Percentiles rank a stretch among this genome's conserved stretches.
Evolutionary conservation across 2,329 filamentous ascomycete species (phyloP).

Genomic region (Teratosphaeria pseudoeucalypti): DNA sequence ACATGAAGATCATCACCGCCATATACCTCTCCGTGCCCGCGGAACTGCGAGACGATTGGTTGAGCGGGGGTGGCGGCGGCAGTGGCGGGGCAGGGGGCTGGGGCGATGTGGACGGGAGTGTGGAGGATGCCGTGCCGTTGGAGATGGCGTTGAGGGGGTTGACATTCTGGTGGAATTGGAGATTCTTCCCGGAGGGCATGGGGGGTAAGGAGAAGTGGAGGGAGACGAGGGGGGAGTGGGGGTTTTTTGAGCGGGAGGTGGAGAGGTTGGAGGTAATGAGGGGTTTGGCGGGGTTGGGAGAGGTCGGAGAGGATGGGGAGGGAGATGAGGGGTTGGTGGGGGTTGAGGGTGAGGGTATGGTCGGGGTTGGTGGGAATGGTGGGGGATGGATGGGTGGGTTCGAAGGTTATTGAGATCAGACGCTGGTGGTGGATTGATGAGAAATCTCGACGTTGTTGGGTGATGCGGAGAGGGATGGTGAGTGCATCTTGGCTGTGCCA

Average conservation of each 20-base stretch:
- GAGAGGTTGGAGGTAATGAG: conserved; percentile 38
- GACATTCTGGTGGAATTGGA: conserved; percentile 90
- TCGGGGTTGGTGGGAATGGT: not conserved
- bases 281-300: not conserved
- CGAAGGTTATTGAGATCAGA: conserved; percentile 17
- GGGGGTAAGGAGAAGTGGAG: not conserved
- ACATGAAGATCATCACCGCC: conserved; percentile 97
- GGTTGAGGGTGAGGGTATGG: conserved; percentile 2
- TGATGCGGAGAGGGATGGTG: not conserved
- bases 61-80: conserved; percentile 57
- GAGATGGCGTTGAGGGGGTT: conserved; percentile 83
- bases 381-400: conserved; percentile 13
- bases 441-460: not conserved
- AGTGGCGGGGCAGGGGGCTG: conserved; percentile 24
- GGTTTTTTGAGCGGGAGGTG: conserved; percentile 40
- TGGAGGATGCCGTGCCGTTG: conserved; percentile 82
- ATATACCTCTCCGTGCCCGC: conserved; percentile 90
- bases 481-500: not conserved
- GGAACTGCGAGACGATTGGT: conserved; percentile 89
- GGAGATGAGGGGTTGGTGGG: not conserved
- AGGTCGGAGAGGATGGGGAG: conserved; percentile 8
- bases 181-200: conserved; percentile 40
- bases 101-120: conserved; percentile 76
- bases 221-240: conserved; percentile 16
- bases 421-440: not conserved